phyloP scores from a whole-genome alignment of 192 early-diverging fungal species.

The Coemansia sp. region DNA sequence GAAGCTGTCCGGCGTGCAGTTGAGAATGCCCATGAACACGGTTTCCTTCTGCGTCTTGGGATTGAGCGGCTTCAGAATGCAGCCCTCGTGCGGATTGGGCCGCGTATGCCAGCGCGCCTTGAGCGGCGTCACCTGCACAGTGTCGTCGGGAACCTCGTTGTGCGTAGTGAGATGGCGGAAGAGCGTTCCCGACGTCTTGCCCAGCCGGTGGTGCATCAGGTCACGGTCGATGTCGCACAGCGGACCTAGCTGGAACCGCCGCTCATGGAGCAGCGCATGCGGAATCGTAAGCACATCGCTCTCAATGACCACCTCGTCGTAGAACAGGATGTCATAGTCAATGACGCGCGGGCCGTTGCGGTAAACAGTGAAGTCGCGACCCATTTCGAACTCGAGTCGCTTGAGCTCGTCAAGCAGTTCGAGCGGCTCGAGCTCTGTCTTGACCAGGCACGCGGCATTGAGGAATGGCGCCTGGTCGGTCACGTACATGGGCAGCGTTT shows the following conservation, averaged over 20 bases:
- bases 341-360: conserved; percentile 90
- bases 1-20: conserved; percentile 96
- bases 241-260: conserved; percentile 93
- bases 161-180: conserved; percentile 58
- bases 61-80: conserved; percentile 60
- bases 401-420: conserved; percentile 77
- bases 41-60: conserved; percentile 59
- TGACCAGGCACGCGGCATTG: conserved; percentile 85
- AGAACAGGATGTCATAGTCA: conserved; percentile 97
- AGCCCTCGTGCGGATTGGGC: conserved; percentile 25
- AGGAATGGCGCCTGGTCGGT: conserved; percentile 89
- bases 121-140: conserved; percentile 54
- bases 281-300: conserved; percentile 78
- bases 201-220: conserved; percentile 86
- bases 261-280: conserved; percentile 83
- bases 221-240: conserved; percentile 91
- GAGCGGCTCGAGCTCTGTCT: conserved; percentile 74
- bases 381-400: conserved; percentile 80
- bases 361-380: conserved; percentile 66
- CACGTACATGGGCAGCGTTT: conserved; percentile 96
- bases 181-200: conserved; percentile 70
- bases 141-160: conserved; percentile 54
- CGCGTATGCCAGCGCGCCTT: conserved; percentile 12
- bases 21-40: conserved; percentile 94
- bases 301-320: conserved; percentile 73